Conservation (phyloP, 1,284 basidiomycete genomes). For the Pisolithus thermaeus region DNA sequence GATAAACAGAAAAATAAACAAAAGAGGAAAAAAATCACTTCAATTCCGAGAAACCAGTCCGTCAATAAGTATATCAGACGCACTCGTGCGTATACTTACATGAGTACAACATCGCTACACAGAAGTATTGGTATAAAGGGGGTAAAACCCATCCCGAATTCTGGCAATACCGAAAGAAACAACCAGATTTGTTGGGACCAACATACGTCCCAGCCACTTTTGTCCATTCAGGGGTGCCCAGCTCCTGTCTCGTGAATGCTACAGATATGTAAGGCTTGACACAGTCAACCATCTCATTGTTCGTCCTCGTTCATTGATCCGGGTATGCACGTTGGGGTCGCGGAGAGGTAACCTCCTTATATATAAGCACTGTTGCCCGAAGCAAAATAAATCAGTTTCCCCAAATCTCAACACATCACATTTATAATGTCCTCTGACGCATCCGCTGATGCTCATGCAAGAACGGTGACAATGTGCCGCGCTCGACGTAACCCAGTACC, state of each 20-base stretch:
- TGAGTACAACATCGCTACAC: background rate
- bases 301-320: constrained; percentile 15
- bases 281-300: background rate
- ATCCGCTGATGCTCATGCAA: too few species aligned
- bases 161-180: too few species aligned
- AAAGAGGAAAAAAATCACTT: background rate
- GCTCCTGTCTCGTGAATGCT: background rate
- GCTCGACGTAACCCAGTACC: background rate
- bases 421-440: background rate
- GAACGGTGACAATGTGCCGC: background rate
- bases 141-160: too few species aligned
- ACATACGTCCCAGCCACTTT: too few species aligned
- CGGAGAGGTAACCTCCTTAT: constrained; percentile 21
- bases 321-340: constrained; percentile 11
- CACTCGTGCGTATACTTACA: background rate
- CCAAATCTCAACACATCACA: background rate
- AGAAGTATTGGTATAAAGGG: too few species aligned
- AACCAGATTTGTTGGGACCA: too few species aligned
- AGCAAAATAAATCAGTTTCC: background rate
- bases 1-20: background rate
- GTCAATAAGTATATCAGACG: background rate
- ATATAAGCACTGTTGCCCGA: constrained; percentile 21
- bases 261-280: background rate
- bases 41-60: background rate
- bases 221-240: too few species aligned